These are phyloP conservation scores for Hyphodiscus hymeniophilus DNA, from an alignment of 495 filamentous ascomycete species.

Conservation along the genomic window DNA sequence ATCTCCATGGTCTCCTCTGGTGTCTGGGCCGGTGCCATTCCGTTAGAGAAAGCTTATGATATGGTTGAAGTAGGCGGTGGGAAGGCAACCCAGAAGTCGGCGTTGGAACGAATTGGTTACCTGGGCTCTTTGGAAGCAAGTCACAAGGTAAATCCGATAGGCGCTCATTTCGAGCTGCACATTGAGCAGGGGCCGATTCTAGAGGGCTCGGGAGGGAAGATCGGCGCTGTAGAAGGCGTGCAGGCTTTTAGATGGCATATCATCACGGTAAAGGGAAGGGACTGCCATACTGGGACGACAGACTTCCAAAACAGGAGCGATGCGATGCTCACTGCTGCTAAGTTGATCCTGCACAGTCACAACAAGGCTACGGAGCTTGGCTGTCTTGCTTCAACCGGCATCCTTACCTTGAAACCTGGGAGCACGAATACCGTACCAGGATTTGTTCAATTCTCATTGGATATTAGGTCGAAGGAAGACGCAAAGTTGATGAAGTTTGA, in stretches of 20 bases:
- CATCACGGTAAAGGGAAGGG: conserved; percentile 54
- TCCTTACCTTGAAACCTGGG: conserved; percentile 57
- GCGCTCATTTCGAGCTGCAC: conserved; percentile 76
- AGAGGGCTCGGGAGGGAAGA: conserved; percentile 48
- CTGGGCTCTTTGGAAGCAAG: conserved; percentile 50
- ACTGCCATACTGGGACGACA: conserved; percentile 72
- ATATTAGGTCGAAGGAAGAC: conserved; percentile 58
- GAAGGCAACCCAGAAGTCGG: conserved; percentile 54
- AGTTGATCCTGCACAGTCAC: conserved; percentile 60
- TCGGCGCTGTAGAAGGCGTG: conserved; percentile 66
- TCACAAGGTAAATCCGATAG: conserved; percentile 57
- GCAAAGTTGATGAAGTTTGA: conserved; percentile 48
- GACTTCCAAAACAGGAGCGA: conserved; percentile 52
- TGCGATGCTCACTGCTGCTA: conserved; percentile 57
- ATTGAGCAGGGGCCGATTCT: conserved; percentile 64
- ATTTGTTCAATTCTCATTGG: conserved; percentile 58
- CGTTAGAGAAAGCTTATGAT: conserved; percentile 52
- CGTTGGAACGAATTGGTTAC: conserved; percentile 64
- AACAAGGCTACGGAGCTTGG: conserved; percentile 46
- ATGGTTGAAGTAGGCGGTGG: conserved; percentile 45
- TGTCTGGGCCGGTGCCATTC: conserved; percentile 65
- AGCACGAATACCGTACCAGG: conserved; percentile 73
- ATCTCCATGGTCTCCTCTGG: conserved; percentile 69
- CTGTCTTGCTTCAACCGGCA: conserved; percentile 63
- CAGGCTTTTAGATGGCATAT: conserved; percentile 66